Evolutionary conservation across 169 alveolate genomes (phyloP), one percentile per base, ranked within the genome.

Genomic region (Plasmodium cynomolgi): DNA sequence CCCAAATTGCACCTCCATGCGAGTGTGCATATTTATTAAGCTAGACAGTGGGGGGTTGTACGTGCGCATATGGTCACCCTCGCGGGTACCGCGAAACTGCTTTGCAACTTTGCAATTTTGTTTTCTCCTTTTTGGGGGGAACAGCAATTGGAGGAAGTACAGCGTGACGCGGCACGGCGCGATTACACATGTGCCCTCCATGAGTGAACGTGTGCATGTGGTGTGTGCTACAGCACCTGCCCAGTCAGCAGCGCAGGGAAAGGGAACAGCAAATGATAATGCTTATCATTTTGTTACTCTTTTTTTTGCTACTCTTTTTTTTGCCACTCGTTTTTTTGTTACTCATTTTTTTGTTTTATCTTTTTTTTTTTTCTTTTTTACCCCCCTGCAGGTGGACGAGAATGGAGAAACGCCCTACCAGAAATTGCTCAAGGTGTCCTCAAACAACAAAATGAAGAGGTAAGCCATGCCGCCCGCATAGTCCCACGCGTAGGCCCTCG

Each of bases 351-450:
- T 15, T 13, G 7, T 4, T 37, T 29, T 33, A 3, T 31, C 2
- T 84, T 77, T 84, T 72, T 72, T 23, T 20, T n/a, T 84, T 73
- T 72, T 84, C 44, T 73, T 9, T 44, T 72, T 29, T 73, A 1
- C 54, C 56, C 41, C 77, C 5, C 17, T 3, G 17, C 47, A 91
- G 95, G 86, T 73, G 47, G 88, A 81, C 50, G 95, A 91, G 75
- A 50, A 81, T 81, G 79, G 84, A n/a, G 95, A 91, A 34, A 81
- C 95, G 9, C 56, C 68, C 7, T 91, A 82, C 83, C 33, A 71
- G 72, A 81, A 33, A 23, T 17, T 91, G 26, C 54, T 91, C 26
- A 47, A 81, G 37, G 37, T 91, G 31, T 81, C 95, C 29, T 47
- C 85, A 26, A 68, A 23, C 31, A 50, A 54, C 31, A 91, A 91